phyloP scores from a whole-genome alignment of 768 basidiomycete genomes.

The Xerocomus spinulosus region DNA sequence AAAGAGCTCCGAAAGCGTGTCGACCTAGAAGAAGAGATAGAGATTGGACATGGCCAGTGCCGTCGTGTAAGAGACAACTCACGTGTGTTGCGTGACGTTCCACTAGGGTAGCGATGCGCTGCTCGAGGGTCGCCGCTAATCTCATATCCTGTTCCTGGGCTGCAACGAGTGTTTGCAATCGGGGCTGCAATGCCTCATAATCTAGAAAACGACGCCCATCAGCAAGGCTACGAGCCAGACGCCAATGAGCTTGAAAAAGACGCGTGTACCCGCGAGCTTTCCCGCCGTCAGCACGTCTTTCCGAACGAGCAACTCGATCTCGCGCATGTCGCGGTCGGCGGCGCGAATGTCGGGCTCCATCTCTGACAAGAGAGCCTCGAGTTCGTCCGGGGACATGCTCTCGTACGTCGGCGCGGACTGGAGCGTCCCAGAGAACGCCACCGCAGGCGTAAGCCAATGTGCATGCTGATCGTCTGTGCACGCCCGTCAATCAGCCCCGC shows the following conservation, averaged over 20 bases:
- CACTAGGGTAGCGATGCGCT: constrained; percentile 58
- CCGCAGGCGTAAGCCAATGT: constrained; percentile 67
- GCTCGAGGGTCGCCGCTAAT: constrained; percentile 58
- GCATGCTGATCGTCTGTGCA: constrained; percentile 70
- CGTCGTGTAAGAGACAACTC: constrained; percentile 18
- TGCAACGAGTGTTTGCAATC: constrained; percentile 54
- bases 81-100: constrained; percentile 71
- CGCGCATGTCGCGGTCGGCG: constrained; percentile 77
- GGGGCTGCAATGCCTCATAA: constrained; percentile 61
- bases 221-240: neutral
- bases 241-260: neutral
- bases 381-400: constrained; percentile 60
- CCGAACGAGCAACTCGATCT: constrained; percentile 65
- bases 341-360: constrained; percentile 83
- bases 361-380: constrained; percentile 67
- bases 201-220: constrained; percentile 33
- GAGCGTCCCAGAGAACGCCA: constrained; percentile 64
- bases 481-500: too few relatives aligned
- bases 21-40: constrained; percentile 49
- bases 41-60: neutral
- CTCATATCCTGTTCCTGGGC: constrained; percentile 57
- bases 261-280: constrained; percentile 52
- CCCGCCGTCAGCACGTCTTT: constrained; percentile 72
- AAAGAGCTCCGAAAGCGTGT: constrained; percentile 77
- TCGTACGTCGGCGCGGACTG: constrained; percentile 52